Percentiles rank a stretch among this genome's conserved stretches.
Conservation (phyloP, 2,329 filamentous ascomycete genomes). For the Penicillium concentricum region DNA sequence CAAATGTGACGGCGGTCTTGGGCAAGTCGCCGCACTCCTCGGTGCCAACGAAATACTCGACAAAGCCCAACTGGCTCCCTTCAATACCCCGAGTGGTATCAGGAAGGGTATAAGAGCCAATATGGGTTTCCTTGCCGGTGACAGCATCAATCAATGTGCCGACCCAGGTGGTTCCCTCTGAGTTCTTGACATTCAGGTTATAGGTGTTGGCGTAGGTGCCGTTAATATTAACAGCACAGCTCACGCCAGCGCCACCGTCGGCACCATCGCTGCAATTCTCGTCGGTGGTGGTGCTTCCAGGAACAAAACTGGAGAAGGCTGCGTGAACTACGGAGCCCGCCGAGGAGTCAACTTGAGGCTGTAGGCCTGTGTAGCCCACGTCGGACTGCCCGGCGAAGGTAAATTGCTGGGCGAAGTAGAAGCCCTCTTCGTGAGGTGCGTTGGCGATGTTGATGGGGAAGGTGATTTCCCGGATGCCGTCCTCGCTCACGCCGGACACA, state of each 20-base stretch:
- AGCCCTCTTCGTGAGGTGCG: slow-evolving; percentile 23
- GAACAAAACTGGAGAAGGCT: slow-evolving; percentile 34
- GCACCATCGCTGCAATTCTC: slow-evolving; percentile 28
- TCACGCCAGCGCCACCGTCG: slow-evolving; percentile 29
- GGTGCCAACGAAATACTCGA: slow-evolving; percentile 33
- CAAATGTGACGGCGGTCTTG: slow-evolving; percentile 21
- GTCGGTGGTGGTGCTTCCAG: slow-evolving; percentile 21
- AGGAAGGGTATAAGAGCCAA: slow-evolving; percentile 30
- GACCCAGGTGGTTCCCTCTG: slow-evolving; percentile 26
- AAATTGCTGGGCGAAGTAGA: slow-evolving; percentile 33
- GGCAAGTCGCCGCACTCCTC: slow-evolving; percentile 18
- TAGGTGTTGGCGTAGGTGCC: slow-evolving; percentile 23
- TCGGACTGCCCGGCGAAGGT: slow-evolving; percentile 20
- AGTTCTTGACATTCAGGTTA: slow-evolving; percentile 23
- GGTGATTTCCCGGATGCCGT: slow-evolving; percentile 22
- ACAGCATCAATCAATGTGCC: slow-evolving; percentile 28
- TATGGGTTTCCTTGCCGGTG: slow-evolving; percentile 19
- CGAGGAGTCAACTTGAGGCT: slow-evolving; percentile 19
- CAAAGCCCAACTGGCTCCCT: slow-evolving; percentile 25
- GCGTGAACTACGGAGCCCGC: slow-evolving; percentile 27
- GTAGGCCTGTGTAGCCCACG: slow-evolving; percentile 31
- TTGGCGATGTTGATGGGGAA: slow-evolving; percentile 25
- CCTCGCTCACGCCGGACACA: slow-evolving; percentile 5
- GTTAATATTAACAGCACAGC: slow-evolving; percentile 24
- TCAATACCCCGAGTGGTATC: slow-evolving; percentile 21